Percentiles rank a stretch among this genome's conserved stretches.
Conservation (phyloP, 352 stramenopile genomes). For the Phytophthora boehmeriae region DNA sequence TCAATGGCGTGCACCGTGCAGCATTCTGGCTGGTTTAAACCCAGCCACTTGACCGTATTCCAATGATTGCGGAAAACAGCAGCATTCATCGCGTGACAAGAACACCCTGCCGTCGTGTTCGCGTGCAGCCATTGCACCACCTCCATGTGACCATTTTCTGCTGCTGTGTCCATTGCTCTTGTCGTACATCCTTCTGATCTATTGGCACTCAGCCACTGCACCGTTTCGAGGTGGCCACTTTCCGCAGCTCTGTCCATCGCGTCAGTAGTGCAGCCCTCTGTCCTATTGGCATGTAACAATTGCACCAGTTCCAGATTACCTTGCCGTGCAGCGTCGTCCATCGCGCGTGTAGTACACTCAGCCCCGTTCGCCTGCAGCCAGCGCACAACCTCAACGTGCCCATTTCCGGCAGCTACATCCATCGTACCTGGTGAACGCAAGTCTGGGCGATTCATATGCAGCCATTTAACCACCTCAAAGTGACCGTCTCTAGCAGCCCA, state of each 20-base stretch:
- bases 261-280: background rate
- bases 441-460: background rate
- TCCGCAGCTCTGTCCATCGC: slow-evolving; percentile 9
- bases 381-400: slow-evolving; percentile 12
- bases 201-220: slow-evolving; percentile 5
- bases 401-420: slow-evolving; percentile 6
- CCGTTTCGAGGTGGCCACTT: slow-evolving; percentile 5
- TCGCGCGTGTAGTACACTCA: background rate
- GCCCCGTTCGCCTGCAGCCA: slow-evolving; percentile 8
- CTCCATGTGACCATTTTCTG: slow-evolving; percentile 7
- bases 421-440: background rate
- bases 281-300: slow-evolving; percentile 5
- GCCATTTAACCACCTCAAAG: background rate
- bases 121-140: slow-evolving; percentile 9
- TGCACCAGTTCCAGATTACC: slow-evolving; percentile 10
- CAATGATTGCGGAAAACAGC: background rate
- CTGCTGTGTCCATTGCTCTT: slow-evolving; percentile 7
- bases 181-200: background rate
- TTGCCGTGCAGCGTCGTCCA: slow-evolving; percentile 15
- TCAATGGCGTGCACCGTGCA: slow-evolving; percentile 1
- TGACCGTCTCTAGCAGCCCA: background rate
- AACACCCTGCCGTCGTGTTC: background rate
- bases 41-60: background rate
- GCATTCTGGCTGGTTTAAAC: background rate
- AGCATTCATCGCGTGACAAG: background rate